phyloP scores from a whole-genome alignment of 768 basidiomycete genomes.

The Macrolepiota dolichaula region DNA sequence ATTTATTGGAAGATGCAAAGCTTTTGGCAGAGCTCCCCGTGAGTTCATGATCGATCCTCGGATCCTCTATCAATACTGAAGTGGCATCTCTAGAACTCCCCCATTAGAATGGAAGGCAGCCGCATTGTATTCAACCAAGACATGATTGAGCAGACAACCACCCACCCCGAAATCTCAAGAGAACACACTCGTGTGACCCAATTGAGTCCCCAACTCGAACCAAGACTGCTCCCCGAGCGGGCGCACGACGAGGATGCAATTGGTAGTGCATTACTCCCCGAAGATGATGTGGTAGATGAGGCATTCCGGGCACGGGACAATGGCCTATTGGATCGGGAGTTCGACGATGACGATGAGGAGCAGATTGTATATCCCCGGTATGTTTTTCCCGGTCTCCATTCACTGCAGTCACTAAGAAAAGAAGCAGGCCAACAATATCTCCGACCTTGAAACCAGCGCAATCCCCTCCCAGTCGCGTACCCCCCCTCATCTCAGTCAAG shows the following conservation, averaged over 20 bases:
- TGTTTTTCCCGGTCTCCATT: slow-evolving; percentile 28
- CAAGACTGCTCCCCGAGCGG: slow-evolving; percentile 15
- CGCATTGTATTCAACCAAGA: slow-evolving; percentile 31
- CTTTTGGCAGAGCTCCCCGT: slow-evolving; percentile 60
- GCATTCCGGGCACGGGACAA: slow-evolving; percentile 52
- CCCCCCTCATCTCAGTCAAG: slow-evolving; percentile 32
- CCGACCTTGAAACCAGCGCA: slow-evolving; percentile 20
- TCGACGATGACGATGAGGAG: slow-evolving; percentile 57
- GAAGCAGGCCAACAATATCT: slow-evolving; percentile 24
- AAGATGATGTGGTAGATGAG: slow-evolving; percentile 78
- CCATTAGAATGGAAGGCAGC: slow-evolving; percentile 32
- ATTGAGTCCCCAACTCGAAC: slow-evolving; percentile 24
- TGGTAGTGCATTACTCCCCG: slow-evolving; percentile 69
- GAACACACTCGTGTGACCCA: slow-evolving; percentile 14
- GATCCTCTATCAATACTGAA: neutral
- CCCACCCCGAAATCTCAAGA: slow-evolving; percentile 14
- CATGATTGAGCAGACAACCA: slow-evolving; percentile 22
- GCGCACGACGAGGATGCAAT: slow-evolving; percentile 55
- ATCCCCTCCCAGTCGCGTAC: slow-evolving; percentile 30
- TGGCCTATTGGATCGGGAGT: slow-evolving; percentile 34
- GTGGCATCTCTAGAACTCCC: slow-evolving; percentile 32
- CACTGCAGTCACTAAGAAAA: neutral
- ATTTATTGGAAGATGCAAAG: slow-evolving; percentile 72
- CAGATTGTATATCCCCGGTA: slow-evolving; percentile 77
- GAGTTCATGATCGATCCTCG: slow-evolving; percentile 17